phyloP scores from a whole-genome alignment of 257 asterid genomes.

The Przewalskia tangutica region DNA sequence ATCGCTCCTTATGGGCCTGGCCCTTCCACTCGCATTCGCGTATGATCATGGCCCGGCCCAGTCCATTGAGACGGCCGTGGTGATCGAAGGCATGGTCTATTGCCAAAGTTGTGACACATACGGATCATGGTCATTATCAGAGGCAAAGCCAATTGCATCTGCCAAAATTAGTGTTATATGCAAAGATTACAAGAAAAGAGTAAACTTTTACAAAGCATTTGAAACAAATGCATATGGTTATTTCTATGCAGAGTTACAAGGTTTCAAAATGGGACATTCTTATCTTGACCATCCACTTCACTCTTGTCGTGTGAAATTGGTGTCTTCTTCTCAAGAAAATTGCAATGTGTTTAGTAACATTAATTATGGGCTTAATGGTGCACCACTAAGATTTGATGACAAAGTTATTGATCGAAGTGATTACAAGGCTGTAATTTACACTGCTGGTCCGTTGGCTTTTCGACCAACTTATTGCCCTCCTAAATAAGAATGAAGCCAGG shows the following conservation, averaged over 20 bases:
- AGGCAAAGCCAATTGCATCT: conserved; percentile 40
- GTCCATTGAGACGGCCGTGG: conserved; percentile 37
- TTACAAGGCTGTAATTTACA: conserved; percentile 61
- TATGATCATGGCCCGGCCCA: conserved; percentile 14
- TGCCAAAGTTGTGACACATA: conserved; percentile 54
- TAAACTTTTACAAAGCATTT: conserved; percentile 63
- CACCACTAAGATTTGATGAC: conserved; percentile 52
- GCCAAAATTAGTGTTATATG: conserved; percentile 67
- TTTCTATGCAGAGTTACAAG: conserved; percentile 63
- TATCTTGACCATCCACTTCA: conserved; percentile 84
- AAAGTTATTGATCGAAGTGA: conserved; percentile 32
- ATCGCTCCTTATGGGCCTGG: conserved; percentile 20
- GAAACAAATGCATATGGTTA: conserved; percentile 49
- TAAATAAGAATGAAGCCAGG: neutral
- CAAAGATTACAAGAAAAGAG: conserved; percentile 46
- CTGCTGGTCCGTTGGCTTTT: conserved; percentile 74
- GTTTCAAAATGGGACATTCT: conserved; percentile 52
- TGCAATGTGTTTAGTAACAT: conserved; percentile 59
- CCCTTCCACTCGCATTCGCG: conserved; percentile 20
- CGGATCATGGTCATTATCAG: conserved; percentile 50
- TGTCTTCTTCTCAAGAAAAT: conserved; percentile 41
- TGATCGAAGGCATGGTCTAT: conserved; percentile 58
- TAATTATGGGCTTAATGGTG: conserved; percentile 66
- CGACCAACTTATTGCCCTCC: conserved; percentile 59
- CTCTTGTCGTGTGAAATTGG: conserved; percentile 62